Conservation (phyloP, 177 flowering plant species). For the Vitis hybrid region DNA sequence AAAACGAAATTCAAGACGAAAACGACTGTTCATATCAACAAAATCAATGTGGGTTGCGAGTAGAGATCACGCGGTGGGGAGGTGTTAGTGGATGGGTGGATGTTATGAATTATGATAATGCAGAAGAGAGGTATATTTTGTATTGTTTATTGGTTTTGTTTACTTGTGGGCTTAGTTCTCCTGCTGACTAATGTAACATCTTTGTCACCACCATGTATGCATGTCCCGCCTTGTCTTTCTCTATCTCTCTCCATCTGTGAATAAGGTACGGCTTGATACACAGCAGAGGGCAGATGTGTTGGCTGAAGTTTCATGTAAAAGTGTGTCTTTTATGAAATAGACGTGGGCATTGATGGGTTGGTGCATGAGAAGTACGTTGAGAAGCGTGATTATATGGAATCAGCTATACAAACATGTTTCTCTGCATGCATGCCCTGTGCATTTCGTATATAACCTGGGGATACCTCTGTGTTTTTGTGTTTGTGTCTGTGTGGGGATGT, state of each 20-base stretch:
- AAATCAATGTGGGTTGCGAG: constrained; percentile 16
- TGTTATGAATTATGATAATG: neutral
- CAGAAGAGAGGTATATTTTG: too few species aligned
- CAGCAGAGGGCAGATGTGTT: constrained; percentile 1
- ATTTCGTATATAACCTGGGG: neutral
- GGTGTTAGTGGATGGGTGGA: neutral
- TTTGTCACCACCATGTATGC: constrained; percentile 1
- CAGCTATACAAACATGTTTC: neutral
- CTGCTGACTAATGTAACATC: constrained; percentile 10
- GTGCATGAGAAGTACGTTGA: constrained; percentile 16
- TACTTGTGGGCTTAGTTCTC: neutral
- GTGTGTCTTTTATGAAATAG: constrained; percentile 15
- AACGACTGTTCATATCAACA: constrained; percentile 29
- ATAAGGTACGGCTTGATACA: constrained; percentile 13
- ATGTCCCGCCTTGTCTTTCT: constrained; percentile 2
- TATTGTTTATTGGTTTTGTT: constrained; percentile 3
- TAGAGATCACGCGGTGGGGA: constrained; percentile 9
- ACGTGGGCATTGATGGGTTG: constrained; percentile 11
- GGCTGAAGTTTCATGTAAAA: constrained; percentile 11
- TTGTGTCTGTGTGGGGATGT: neutral
- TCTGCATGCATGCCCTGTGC: neutral
- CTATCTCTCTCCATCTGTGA: constrained; percentile 14
- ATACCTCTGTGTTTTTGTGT: neutral
- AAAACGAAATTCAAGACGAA: constrained; percentile 31
- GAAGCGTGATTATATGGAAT: constrained; percentile 3